These are phyloP conservation scores for Populus hybrid DNA, from an alignment of 441 rosid genomes.

Conservation along the genomic window DNA sequence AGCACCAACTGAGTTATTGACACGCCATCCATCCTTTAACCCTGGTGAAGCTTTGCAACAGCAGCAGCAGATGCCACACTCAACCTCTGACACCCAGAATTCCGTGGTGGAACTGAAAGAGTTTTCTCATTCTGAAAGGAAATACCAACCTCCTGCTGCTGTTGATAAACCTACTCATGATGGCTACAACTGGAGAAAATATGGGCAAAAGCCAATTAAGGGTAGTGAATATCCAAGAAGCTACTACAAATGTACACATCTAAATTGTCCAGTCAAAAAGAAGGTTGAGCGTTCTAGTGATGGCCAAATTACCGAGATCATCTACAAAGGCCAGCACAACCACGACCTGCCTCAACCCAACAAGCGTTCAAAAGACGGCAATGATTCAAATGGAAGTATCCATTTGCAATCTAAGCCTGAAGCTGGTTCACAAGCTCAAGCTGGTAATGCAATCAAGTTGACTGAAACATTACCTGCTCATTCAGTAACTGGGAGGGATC, in stretches of 20 bases:
- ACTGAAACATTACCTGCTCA: slow-evolving; percentile 32
- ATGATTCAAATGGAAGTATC: slow-evolving; percentile 33
- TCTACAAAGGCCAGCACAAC: slow-evolving; percentile 61
- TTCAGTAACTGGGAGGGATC: slow-evolving; percentile 28
- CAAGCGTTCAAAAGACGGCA: slow-evolving; percentile 53
- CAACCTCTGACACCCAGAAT: slow-evolving; percentile 42
- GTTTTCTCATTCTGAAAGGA: slow-evolving; percentile 48
- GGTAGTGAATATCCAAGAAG: slow-evolving; percentile 74
- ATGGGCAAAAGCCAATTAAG: slow-evolving; percentile 72
- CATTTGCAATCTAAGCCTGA: slow-evolving; percentile 45
- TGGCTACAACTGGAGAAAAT: slow-evolving; percentile 68
- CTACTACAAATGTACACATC: slow-evolving; percentile 70
- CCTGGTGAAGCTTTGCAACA: slow-evolving; percentile 31
- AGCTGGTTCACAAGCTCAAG: slow-evolving; percentile 27
- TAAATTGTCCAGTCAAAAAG: slow-evolving; percentile 56
- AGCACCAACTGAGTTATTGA: slow-evolving; percentile 25
- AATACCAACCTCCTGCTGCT: slow-evolving; percentile 38
- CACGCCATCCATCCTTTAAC: slow-evolving; percentile 20
- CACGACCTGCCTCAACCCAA: slow-evolving; percentile 55
- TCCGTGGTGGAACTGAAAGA: slow-evolving; percentile 36
- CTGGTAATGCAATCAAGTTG: slow-evolving; percentile 20
- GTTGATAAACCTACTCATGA: slow-evolving; percentile 76
- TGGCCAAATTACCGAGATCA: slow-evolving; percentile 71
- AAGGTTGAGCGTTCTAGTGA: slow-evolving; percentile 63
- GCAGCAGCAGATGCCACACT: slow-evolving; percentile 43